Evolutionary conservation across 192 early-diverging fungal species (phyloP), one percentile per base, ranked within the genome.

Genomic region (Coemansia guatemalensis): DNA sequence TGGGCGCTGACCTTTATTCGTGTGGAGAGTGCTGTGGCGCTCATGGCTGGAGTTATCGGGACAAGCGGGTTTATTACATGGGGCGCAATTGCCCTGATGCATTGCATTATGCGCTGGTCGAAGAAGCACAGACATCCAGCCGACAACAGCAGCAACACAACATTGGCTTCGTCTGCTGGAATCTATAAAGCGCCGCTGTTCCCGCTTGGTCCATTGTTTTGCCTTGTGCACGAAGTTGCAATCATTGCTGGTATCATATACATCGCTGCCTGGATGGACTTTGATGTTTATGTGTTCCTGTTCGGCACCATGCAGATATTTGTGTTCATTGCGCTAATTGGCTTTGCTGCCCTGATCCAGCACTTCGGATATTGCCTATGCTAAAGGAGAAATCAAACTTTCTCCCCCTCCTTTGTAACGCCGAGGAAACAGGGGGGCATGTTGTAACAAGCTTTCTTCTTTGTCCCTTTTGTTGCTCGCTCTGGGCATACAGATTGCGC

Each of bases 31-130:
- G 56, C 62, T 17, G 39, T 71, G 29, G 27, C 55, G 25, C 24
- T 71, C 1, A n/a, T 71, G 14, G 56, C 56, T 12, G 69, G 69
- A 0, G 57, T 59, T 12, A 60, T 65, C 20, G 69, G 62, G 12
- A 48, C 55, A 14, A 56, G 53, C 21, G 69, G 69, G 14, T 53
- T 65, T 21, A 60, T 71, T 5, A 65, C 58, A 27, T 71, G 69
- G 69, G 57, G 69, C 27, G 32, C 62, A 11, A 49, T 71, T 8
- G 39, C 69, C 4, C 12, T 65, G 1, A 71, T 71, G 62, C 69
- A 71, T 53, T 60, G 44, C 32, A 47, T 44, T n/a, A 26, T 70
- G 55, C 68, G 68, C 50, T 70, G 68, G 61, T 52, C 56, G 8
- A 70, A 64, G 32, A 48, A 33, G 56, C 53, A 48, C 47, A 55